Evolutionary conservation across 495 filamentous ascomycete genomes (phyloP).

Genomic region (Hypoxylon lenormandii): DNA sequence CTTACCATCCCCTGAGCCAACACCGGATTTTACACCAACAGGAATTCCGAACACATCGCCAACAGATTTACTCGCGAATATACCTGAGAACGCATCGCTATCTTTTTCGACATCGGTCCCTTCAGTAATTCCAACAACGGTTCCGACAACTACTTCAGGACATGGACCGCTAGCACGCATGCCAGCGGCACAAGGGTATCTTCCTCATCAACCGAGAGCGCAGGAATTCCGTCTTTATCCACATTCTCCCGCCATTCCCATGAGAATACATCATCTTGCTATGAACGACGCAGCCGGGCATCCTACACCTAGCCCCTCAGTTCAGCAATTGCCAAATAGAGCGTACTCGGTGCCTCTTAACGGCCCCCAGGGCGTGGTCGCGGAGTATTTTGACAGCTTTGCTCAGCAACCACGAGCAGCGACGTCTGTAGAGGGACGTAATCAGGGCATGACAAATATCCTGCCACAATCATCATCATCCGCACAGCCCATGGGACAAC

Average conservation of each 20-base stretch:
- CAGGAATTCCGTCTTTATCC: too few relatives aligned
- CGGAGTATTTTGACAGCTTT: not conserved
- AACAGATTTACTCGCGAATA: too few relatives aligned
- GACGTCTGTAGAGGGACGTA: slow-evolving; percentile 11
- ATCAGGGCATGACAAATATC: not conserved
- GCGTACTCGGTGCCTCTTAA: slow-evolving; percentile 36
- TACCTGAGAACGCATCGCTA: too few relatives aligned
- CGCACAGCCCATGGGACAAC: not conserved
- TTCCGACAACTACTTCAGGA: too few relatives aligned
- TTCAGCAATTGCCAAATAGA: slow-evolving; percentile 11
- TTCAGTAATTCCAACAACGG: too few relatives aligned
- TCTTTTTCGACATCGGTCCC: too few relatives aligned
- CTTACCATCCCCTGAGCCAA: too few relatives aligned
- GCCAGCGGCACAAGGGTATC: slow-evolving; percentile 24
- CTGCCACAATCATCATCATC: not conserved
- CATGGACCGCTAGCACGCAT: not conserved
- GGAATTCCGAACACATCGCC: too few relatives aligned
- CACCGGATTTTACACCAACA: too few relatives aligned
- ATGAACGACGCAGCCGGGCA: slow-evolving; percentile 9
- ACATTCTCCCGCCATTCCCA: slow-evolving; percentile 29
- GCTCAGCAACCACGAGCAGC: slow-evolving; percentile 24
- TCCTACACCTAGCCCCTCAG: slow-evolving; percentile 13
- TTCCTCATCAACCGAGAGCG: slow-evolving; percentile 25
- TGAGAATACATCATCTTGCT: slow-evolving; percentile 27
- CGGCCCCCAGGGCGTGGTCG: not conserved